Conservation (phyloP, 306 rosid genomes). For the Trifolium pratense region DNA sequence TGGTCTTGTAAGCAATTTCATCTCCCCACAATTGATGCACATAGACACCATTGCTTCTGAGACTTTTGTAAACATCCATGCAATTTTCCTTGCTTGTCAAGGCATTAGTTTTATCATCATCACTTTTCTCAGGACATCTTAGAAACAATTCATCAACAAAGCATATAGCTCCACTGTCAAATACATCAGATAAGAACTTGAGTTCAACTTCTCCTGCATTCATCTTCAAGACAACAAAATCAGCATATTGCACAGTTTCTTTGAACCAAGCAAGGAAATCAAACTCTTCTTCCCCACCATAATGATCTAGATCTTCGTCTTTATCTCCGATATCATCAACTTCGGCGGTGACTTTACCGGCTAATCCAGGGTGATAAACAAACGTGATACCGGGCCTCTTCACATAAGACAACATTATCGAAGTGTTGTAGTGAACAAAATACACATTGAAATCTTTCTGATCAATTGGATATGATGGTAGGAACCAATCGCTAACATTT, state of each 20-base stretch:
- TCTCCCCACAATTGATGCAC: constrained; percentile 96
- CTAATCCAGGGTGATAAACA: constrained; percentile 92
- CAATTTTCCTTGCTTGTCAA: constrained; percentile 56
- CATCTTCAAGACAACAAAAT: constrained; percentile 91
- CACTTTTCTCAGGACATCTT: constrained; percentile 59
- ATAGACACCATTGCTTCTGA: constrained; percentile 79
- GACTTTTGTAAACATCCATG: constrained; percentile 68
- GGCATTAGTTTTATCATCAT: constrained; percentile 38
- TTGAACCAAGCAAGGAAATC: constrained; percentile 88
- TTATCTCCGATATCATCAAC: background rate
- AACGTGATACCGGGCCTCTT: constrained; percentile 82
- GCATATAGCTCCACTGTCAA: constrained; percentile 88
- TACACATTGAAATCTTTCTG: constrained; percentile 69
- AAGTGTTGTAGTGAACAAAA: constrained; percentile 92
- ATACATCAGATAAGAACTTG: constrained; percentile 75
- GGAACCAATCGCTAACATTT: constrained; percentile 62
- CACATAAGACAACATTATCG: constrained; percentile 68
- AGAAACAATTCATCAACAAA: constrained; percentile 83
- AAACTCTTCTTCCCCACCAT: constrained; percentile 70
- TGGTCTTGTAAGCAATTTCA: constrained; percentile 21
- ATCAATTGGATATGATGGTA: constrained; percentile 70
- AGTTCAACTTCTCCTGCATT: constrained; percentile 71
- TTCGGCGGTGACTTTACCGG: constrained; percentile 46
- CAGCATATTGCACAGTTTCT: constrained; percentile 76
- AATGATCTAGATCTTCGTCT: constrained; percentile 58